A percentile compares a stretch with the other conserved stretches of the same genome.
These are phyloP conservation scores for Erythrophleum fordii DNA, from an alignment of 306 rosid species.

Conservation along the genomic window DNA sequence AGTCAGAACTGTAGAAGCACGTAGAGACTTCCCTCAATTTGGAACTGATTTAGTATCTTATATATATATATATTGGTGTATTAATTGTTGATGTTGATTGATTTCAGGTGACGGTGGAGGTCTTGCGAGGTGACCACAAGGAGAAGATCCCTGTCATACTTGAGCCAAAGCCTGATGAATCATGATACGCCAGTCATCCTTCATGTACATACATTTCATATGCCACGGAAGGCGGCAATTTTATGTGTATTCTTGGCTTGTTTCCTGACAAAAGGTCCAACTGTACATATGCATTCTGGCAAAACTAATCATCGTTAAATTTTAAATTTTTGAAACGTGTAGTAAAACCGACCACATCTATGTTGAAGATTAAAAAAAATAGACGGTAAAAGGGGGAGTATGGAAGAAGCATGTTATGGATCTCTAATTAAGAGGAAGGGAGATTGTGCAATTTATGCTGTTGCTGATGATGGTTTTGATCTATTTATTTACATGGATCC, in stretches of 20 bases:
- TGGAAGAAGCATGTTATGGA: neutral
- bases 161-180: conserved; percentile 92
- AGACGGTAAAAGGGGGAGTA: neutral
- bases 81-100: conserved; percentile 21
- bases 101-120: conserved; percentile 85
- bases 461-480: too few species aligned
- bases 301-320: neutral
- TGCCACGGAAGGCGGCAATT: conserved; percentile 38
- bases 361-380: neutral
- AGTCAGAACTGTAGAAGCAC: neutral
- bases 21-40: neutral
- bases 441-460: neutral
- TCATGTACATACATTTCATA: conserved; percentile 42
- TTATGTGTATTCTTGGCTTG: conserved; percentile 40
- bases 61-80: neutral
- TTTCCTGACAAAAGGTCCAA: conserved; percentile 32
- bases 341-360: neutral
- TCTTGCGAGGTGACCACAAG: conserved; percentile 92
- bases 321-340: neutral
- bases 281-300: conserved; percentile 40
- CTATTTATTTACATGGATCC: too few species aligned
- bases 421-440: neutral
- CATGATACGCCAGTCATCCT: conserved; percentile 48
- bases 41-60: conserved; percentile 15
- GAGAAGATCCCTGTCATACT: conserved; percentile 87